phyloP scores from a whole-genome alignment of 169 alveolate species.

The Toxoplasma gondii region DNA sequence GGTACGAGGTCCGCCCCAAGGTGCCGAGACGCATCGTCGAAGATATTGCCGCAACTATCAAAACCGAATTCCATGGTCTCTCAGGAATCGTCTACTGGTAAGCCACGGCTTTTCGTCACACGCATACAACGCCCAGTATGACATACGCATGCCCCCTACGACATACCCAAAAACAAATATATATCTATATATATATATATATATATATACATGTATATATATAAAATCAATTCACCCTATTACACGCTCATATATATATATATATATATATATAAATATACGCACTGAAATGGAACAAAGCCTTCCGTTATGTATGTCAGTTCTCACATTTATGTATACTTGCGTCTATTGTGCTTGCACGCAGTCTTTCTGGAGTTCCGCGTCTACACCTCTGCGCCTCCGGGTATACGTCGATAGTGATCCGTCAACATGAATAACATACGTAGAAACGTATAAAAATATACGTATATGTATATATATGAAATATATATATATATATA shows the following conservation, averaged over 20 bases:
- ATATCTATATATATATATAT: not conserved
- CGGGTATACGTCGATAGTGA: too few relatives aligned
- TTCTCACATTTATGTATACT: not conserved
- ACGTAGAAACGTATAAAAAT: not conserved
- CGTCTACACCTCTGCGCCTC: not conserved
- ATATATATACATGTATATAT: slow-evolving; percentile 6
- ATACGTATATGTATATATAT: not conserved
- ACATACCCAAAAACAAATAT: too few relatives aligned
- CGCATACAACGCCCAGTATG: not conserved
- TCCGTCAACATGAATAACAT: not conserved
- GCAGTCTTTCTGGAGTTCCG: too few relatives aligned
- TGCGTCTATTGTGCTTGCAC: not conserved
- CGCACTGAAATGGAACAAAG: not conserved
- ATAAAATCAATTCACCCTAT: not conserved
- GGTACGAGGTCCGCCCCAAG: slow-evolving; percentile 37
- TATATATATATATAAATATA: not conserved
- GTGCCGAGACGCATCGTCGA: not conserved
- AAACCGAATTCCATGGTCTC: slow-evolving; percentile 2
- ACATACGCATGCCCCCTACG: not conserved
- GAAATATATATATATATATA: not conserved
- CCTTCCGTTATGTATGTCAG: not conserved
- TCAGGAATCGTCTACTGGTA: slow-evolving; percentile 63
- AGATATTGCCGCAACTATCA: slow-evolving; percentile 28
- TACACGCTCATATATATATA: not conserved
- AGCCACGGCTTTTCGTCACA: not conserved